These are phyloP conservation scores for Ceratocystiopsis sp. DNA, from an alignment of 2,329 filamentous ascomycete genomes.

Conservation along the genomic window DNA sequence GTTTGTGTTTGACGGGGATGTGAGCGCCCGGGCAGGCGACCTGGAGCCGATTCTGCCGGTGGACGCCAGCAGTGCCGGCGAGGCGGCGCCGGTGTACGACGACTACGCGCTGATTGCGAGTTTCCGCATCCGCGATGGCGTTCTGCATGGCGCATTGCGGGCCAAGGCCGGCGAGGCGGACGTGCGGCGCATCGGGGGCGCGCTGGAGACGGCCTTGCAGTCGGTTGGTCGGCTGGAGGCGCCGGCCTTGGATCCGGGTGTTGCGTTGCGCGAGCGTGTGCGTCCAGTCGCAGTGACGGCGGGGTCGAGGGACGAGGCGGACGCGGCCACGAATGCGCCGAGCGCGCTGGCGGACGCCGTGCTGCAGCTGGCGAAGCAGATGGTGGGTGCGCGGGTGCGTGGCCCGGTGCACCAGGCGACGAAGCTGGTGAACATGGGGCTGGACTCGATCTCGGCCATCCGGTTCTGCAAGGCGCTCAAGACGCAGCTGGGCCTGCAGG, in stretches of 20 bases:
- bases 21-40: neutral
- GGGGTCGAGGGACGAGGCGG: too few species aligned
- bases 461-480: constrained; percentile 9
- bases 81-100: constrained; percentile 8
- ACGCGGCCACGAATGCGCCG: neutral
- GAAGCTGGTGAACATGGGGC: constrained; percentile 10
- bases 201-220: constrained; percentile 1
- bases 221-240: neutral
- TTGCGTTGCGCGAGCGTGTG: too few species aligned
- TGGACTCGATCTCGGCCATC: constrained; percentile 13
- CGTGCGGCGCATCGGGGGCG: constrained; percentile 3
- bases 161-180: constrained; percentile 5
- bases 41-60: neutral
- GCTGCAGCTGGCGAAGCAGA: constrained; percentile 7
- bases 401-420: constrained; percentile 9
- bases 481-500: constrained; percentile 8
- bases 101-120: constrained; percentile 13
- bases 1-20: constrained; percentile 13
- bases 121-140: constrained; percentile 10
- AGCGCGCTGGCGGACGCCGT: constrained; percentile 4
- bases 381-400: constrained; percentile 5
- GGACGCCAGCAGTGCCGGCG: too few species aligned
- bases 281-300: too few species aligned
- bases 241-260: neutral
- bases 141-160: constrained; percentile 9